phyloP scores from a whole-genome alignment of 2,329 filamentous ascomycete genomes.

The Pseudonectria buxi region DNA sequence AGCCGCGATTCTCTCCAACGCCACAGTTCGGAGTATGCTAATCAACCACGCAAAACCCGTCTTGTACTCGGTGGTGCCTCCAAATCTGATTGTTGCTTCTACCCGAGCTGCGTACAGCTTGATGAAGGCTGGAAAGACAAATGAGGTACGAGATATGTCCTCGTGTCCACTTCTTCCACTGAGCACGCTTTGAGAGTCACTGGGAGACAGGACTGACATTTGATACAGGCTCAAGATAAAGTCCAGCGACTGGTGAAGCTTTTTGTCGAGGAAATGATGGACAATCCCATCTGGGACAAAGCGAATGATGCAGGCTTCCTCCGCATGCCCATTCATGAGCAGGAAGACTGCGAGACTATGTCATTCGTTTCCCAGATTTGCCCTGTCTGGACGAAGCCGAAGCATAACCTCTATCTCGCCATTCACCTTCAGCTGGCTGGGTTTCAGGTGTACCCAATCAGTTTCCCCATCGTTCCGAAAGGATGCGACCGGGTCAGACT shows the following conservation, averaged over 20 bases:
- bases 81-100: conserved; percentile 14
- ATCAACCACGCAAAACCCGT: conserved; percentile 14
- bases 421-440: conserved; percentile 7
- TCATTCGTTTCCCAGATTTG: conserved; percentile 23
- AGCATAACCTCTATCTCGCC: conserved; percentile 5
- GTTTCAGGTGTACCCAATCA: conserved; percentile 5
- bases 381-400: conserved; percentile 19
- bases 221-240: conserved; percentile 8
- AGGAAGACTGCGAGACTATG: conserved; percentile 19
- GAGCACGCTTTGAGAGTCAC: too few relatives aligned
- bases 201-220: too few relatives aligned
- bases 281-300: conserved; percentile 14
- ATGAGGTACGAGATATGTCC: conserved; percentile 3
- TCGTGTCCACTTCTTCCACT: too few relatives aligned
- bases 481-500: conserved; percentile 4
- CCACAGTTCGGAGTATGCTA: conserved; percentile 10
- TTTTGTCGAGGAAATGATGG: conserved; percentile 21
- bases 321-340: conserved; percentile 18
- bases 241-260: conserved; percentile 20
- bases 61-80: conserved; percentile 14
- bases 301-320: conserved; percentile 22
- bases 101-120: conserved; percentile 15
- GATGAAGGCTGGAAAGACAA: conserved; percentile 6
- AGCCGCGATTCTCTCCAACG: conserved; percentile 15
- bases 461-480: conserved; percentile 9